A percentile compares a stretch with the other conserved stretches of the same genome.
Conservation (phyloP, 495 filamentous ascomycete species). For the Amniculicola lignicola region DNA sequence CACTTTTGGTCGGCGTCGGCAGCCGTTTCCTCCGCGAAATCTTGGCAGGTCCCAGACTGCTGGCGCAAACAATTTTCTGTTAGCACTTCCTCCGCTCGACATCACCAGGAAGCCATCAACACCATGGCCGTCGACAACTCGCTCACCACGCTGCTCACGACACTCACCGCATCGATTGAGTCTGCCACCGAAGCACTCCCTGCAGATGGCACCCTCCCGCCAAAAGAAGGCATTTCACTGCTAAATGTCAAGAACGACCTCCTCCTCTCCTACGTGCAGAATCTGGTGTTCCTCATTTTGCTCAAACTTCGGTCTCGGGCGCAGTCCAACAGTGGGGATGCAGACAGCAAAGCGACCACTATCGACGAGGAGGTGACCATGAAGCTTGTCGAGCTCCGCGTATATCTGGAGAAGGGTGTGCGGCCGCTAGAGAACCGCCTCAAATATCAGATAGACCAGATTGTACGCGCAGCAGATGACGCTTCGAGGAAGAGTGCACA, state of each 20-base stretch:
- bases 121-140: constrained; percentile 31
- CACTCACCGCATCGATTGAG: constrained; percentile 32
- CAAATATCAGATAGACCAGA: constrained; percentile 87
- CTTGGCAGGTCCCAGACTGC: constrained; percentile 18
- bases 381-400: constrained; percentile 78
- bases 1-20: constrained; percentile 9
- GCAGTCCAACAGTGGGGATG: constrained; percentile 37
- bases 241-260: constrained; percentile 94
- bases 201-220: constrained; percentile 55
- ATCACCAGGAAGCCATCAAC: not conserved
- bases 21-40: constrained; percentile 9
- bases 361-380: constrained; percentile 61
- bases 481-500: constrained; percentile 41
- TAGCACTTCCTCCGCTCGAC: not conserved
- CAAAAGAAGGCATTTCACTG: constrained; percentile 85
- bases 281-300: constrained; percentile 84
- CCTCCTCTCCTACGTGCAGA: constrained; percentile 91
- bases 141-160: constrained; percentile 31
- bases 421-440: constrained; percentile 82
- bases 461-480: constrained; percentile 81
- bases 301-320: constrained; percentile 64
- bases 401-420: constrained; percentile 88
- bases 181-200: constrained; percentile 46
- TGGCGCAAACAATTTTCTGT: not conserved
- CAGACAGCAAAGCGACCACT: constrained; percentile 33